phyloP scores from a whole-genome alignment of 2,329 filamentous ascomycete genomes.

The Talaromyces sp. region DNA sequence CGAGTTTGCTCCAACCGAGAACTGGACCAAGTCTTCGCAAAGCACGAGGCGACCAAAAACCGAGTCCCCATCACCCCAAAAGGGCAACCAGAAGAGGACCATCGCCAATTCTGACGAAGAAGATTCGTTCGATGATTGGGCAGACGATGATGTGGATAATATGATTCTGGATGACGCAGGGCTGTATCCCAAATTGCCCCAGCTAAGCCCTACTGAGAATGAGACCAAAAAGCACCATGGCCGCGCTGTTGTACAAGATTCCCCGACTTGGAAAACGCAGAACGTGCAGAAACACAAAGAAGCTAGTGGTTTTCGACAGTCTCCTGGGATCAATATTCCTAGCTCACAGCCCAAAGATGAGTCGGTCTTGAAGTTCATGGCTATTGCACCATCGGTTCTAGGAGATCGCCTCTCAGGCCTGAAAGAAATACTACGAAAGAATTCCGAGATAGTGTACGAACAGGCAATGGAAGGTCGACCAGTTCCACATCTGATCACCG shows the following conservation, averaged over 20 bases:
- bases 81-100: slow-evolving; percentile 19
- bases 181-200: slow-evolving; percentile 36
- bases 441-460: slow-evolving; percentile 42
- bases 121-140: slow-evolving; percentile 31
- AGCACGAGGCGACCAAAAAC: slow-evolving; percentile 9
- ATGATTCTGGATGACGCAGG: slow-evolving; percentile 27
- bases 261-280: not conserved
- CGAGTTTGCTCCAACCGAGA: slow-evolving; percentile 7
- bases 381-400: slow-evolving; percentile 30
- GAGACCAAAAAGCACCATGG: not conserved
- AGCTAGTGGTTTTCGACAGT: slow-evolving; percentile 14
- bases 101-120: slow-evolving; percentile 43
- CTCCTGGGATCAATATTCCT: slow-evolving; percentile 14
- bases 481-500: slow-evolving; percentile 35
- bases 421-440: slow-evolving; percentile 33
- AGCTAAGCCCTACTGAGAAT: slow-evolving; percentile 16
- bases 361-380: slow-evolving; percentile 35
- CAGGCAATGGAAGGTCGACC: slow-evolving; percentile 40
- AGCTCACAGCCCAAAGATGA: slow-evolving; percentile 28
- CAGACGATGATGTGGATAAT: slow-evolving; percentile 24
- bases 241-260: not conserved
- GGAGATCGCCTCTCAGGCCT: slow-evolving; percentile 32
- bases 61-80: slow-evolving; percentile 7
- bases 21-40: slow-evolving; percentile 8
- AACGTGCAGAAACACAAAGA: not conserved